Conservation (phyloP, 2,329 filamentous ascomycete genomes). For the Periconia sp. region DNA sequence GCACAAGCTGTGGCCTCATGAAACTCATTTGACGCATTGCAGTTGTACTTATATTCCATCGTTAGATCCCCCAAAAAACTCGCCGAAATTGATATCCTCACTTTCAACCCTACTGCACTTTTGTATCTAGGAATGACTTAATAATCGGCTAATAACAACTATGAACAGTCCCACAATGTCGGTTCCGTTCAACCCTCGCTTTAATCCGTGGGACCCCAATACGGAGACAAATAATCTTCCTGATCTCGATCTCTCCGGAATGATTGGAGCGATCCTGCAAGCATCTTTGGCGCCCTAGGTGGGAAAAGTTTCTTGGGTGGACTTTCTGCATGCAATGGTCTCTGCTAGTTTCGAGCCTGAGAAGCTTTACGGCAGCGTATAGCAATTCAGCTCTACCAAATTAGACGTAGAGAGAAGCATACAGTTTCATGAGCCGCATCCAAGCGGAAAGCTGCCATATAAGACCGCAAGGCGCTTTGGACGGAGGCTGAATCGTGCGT, state of each 20-base stretch:
- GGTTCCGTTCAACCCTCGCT: slow-evolving; percentile 1
- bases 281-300: background rate
- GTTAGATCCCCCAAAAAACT: too few species aligned
- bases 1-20: too few species aligned
- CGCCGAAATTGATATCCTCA: too few species aligned
- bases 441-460: slow-evolving; percentile 59
- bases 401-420: slow-evolving; percentile 43
- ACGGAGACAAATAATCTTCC: background rate
- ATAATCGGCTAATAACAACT: too few species aligned
- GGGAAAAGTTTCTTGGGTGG: slow-evolving; percentile 60
- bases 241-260: background rate
- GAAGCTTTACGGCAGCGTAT: slow-evolving; percentile 67
- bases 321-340: slow-evolving; percentile 61
- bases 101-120: too few species aligned
- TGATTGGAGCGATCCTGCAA: slow-evolving; percentile 4
- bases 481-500: slow-evolving; percentile 56
- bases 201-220: slow-evolving; percentile 1
- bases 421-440: slow-evolving; percentile 66
- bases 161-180: too few species aligned
- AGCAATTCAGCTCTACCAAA: slow-evolving; percentile 60
- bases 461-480: slow-evolving; percentile 55
- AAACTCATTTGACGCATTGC: too few species aligned
- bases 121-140: too few species aligned
- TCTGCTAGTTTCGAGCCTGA: slow-evolving; percentile 58
- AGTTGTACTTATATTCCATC: too few species aligned